A percentile compares a stretch with the other conserved stretches of the same genome.
Conservation (phyloP, 2,329 filamentous ascomycete genomes). For the Pseudonectria buxi region DNA sequence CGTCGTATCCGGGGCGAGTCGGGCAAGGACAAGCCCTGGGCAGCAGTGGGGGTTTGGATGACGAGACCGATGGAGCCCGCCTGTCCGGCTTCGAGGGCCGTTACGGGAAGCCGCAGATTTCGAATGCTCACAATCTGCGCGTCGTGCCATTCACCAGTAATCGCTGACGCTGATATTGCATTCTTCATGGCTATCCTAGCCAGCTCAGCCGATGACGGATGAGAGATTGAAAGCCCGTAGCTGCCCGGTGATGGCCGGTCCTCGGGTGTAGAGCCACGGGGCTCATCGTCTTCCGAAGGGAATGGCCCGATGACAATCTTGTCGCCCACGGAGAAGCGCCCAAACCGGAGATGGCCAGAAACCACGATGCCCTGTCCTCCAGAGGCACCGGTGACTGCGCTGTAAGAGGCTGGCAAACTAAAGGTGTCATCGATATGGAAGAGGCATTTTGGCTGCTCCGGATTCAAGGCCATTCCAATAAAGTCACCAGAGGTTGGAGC, state of each 20-base stretch:
- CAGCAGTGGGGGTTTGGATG: constrained; percentile 33
- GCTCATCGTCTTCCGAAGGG: constrained; percentile 46
- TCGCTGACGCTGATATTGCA: constrained; percentile 43
- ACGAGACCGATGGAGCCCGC: constrained; percentile 83
- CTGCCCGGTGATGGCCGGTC: constrained; percentile 41
- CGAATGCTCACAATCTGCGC: constrained; percentile 80
- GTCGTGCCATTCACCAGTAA: constrained; percentile 67
- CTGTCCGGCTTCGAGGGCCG: constrained; percentile 68
- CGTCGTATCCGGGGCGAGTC: constrained; percentile 52
- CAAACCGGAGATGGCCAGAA: constrained; percentile 77
- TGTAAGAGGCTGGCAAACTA: constrained; percentile 58
- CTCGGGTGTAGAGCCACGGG: constrained; percentile 31
- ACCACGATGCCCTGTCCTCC: constrained; percentile 59
- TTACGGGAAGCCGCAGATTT: constrained; percentile 78
- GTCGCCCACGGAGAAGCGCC: constrained; percentile 70
- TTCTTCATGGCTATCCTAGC: constrained; percentile 47
- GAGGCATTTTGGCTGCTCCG: constrained; percentile 55
- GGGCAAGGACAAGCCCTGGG: not conserved
- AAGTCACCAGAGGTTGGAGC: constrained; percentile 47
- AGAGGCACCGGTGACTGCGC: constrained; percentile 12
- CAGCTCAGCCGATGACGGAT: constrained; percentile 48
- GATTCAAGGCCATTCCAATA: constrained; percentile 48
- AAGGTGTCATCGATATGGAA: constrained; percentile 94
- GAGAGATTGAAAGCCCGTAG: constrained; percentile 45
- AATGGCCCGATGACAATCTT: constrained; percentile 75